phyloP scores from a whole-genome alignment of 148 eudicot genomes.

The Vaccinium vitisidaea region DNA sequence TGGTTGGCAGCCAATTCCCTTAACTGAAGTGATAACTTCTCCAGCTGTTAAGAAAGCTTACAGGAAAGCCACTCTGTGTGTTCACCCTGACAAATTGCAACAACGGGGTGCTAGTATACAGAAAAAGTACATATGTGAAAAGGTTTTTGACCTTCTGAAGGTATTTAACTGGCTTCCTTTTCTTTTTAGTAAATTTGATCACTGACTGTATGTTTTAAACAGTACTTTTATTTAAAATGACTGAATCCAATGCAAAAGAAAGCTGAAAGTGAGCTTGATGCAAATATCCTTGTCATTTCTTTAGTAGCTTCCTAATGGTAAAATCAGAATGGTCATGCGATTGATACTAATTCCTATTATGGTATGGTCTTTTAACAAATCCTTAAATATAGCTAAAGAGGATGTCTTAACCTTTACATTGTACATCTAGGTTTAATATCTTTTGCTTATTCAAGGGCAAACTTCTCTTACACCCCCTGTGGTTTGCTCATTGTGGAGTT shows the following conservation, averaged over 20 bases:
- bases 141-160: slow-evolving; percentile 98
- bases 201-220: neutral
- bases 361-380: neutral
- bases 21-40: slow-evolving; percentile 91
- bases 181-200: neutral
- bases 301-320: neutral
- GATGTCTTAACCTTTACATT: neutral
- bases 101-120: slow-evolving; percentile 93
- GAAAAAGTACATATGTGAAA: slow-evolving; percentile 91
- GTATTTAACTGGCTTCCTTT: slow-evolving; percentile 33
- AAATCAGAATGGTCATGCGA: neutral
- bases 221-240: neutral
- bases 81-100: slow-evolving; percentile 98
- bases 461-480: too few relatives aligned
- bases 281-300: neutral
- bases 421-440: neutral
- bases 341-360: neutral
- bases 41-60: slow-evolving; percentile 92
- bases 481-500: too few relatives aligned
- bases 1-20: slow-evolving; percentile 94
- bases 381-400: neutral
- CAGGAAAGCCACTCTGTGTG: slow-evolving; percentile 95
- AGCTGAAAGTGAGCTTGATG: neutral
- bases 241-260: neutral
- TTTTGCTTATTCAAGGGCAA: neutral